phyloP scores from a whole-genome alignment of 208 protist genomes.

The Phytomonas serpens region DNA sequence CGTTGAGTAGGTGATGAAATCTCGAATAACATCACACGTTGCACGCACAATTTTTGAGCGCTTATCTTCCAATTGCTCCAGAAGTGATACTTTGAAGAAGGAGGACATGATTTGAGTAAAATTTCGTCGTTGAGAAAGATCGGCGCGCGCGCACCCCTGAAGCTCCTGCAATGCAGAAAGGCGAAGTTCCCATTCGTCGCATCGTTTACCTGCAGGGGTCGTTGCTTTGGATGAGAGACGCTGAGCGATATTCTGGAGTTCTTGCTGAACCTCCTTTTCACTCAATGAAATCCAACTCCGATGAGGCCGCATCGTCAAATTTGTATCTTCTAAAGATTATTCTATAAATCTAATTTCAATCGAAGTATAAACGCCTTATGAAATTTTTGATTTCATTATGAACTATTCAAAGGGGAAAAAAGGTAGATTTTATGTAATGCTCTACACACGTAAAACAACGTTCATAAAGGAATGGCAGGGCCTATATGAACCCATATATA shows the following conservation, averaged over 20 bases:
- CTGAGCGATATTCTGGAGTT: constrained; percentile 22
- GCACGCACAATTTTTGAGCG: constrained; percentile 18
- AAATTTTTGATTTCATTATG: background rate
- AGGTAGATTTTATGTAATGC: background rate
- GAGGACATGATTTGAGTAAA: constrained; percentile 34
- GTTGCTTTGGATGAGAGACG: constrained; percentile 13
- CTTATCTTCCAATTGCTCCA: constrained; percentile 30
- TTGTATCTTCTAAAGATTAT: background rate
- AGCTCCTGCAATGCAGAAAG: background rate
- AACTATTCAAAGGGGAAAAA: background rate
- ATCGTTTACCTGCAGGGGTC: background rate
- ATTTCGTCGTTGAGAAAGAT: constrained; percentile 18
- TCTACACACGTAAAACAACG: background rate
- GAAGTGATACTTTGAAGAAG: constrained; percentile 35
- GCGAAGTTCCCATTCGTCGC: background rate
- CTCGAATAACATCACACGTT: constrained; percentile 15
- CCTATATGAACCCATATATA: background rate
- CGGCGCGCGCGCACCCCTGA: constrained; percentile 5
- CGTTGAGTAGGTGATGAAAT: background rate
- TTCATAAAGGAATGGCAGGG: background rate
- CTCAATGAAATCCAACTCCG: constrained; percentile 10
- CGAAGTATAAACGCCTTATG: background rate
- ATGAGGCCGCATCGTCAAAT: constrained; percentile 9
- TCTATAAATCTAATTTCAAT: background rate
- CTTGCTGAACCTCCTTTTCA: constrained; percentile 14